These are phyloP conservation scores for Emmonsiellopsis sp. DNA, from an alignment of 2,329 filamentous ascomycete genomes.

Conservation along the genomic window DNA sequence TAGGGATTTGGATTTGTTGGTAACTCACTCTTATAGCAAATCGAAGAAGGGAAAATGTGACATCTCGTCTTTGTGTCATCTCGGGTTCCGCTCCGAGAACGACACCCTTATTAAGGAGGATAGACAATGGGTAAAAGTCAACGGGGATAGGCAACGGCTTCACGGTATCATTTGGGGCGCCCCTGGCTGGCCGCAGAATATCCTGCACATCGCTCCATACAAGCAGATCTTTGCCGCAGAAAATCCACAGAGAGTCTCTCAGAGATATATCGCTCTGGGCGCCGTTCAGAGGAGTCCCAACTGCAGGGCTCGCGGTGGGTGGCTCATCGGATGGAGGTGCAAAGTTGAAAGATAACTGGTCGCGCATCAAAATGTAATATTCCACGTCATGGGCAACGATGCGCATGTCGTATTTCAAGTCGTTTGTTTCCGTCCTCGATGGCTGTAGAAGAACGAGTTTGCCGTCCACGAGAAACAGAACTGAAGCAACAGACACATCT, in stretches of 20 bases:
- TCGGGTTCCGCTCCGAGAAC: constrained; percentile 86
- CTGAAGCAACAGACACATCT: constrained; percentile 86
- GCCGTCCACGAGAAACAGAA: constrained; percentile 92
- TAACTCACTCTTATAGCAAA: constrained; percentile 71
- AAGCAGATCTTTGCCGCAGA: constrained; percentile 77
- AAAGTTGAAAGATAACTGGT: constrained; percentile 53
- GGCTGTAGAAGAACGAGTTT: constrained; percentile 90
- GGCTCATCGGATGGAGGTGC: constrained; percentile 38
- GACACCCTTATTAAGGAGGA: constrained; percentile 80
- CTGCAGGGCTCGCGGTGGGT: constrained; percentile 39
- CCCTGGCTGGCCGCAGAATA: constrained; percentile 61
- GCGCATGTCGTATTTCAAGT: constrained; percentile 96
- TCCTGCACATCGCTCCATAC: constrained; percentile 85
- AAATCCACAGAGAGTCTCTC: constrained; percentile 86
- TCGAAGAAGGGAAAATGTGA: constrained; percentile 69
- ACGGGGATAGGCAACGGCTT: constrained; percentile 66
- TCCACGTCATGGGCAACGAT: constrained; percentile 94
- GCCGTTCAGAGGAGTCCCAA: constrained; percentile 29
- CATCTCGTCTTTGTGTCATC: constrained; percentile 82
- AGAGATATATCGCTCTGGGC: constrained; percentile 47
- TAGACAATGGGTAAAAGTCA: constrained; percentile 93
- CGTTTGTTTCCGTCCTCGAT: constrained; percentile 68
- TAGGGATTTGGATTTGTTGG: not conserved
- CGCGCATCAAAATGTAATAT: constrained; percentile 86
- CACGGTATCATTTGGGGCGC: constrained; percentile 53